phyloP scores from a whole-genome alignment of 495 filamentous ascomycete species.

The Annulohypoxylon maeteangense region DNA sequence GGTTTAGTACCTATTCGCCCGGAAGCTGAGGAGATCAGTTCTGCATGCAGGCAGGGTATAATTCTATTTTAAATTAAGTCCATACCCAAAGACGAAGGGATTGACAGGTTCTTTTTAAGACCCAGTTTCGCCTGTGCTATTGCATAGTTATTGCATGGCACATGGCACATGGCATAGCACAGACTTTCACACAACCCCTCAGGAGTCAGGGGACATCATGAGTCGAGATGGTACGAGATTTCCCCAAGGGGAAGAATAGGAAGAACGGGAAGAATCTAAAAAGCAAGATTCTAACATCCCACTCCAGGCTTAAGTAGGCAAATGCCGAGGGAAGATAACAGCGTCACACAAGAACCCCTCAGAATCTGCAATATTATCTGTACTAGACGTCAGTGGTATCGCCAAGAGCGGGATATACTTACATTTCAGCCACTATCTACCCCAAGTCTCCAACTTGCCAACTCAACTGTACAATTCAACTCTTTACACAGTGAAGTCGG shows the following conservation, averaged over 20 bases:
- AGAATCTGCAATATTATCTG: background rate
- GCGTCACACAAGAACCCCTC: constrained; percentile 6
- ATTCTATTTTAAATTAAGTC: constrained; percentile 11
- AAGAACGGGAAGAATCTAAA: background rate
- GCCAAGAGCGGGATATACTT: constrained; percentile 2
- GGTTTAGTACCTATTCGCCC: background rate
- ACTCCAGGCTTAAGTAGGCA: background rate
- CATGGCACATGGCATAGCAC: background rate
- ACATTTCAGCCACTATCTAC: background rate
- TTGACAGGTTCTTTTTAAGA: background rate
- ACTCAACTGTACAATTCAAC: background rate
- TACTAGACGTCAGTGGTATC: background rate
- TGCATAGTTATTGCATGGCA: constrained; percentile 3
- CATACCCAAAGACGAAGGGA: background rate
- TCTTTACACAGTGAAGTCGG: too few species aligned
- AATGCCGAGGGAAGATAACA: constrained; percentile 7
- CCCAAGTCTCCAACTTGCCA: background rate
- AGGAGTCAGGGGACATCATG: background rate
- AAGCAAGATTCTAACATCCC: background rate
- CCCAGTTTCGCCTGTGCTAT: background rate
- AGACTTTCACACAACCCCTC: constrained; percentile 3
- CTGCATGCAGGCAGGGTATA: constrained; percentile 4
- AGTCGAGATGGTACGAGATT: background rate
- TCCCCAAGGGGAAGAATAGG: background rate
- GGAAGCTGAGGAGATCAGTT: background rate